These are phyloP conservation scores for Bromus sterilis DNA, from an alignment of 176 grass and related monocot genomes.

Conservation along the genomic window DNA sequence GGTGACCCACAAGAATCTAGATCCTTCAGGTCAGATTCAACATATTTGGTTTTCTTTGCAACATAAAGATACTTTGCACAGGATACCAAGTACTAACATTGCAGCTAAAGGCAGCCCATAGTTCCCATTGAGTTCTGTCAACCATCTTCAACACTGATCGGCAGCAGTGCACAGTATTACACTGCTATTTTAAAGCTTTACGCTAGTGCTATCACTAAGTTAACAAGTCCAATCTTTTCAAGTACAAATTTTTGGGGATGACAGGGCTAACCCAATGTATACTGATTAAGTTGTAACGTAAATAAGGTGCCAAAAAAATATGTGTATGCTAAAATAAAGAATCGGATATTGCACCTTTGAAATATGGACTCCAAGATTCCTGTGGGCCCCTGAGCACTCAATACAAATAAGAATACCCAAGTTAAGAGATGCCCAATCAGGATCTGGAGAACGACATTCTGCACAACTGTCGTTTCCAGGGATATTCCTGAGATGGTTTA, in stretches of 20 bases:
- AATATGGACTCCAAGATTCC: constrained; percentile 96
- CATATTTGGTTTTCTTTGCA: neutral
- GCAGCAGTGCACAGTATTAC: neutral
- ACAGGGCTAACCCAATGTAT: neutral
- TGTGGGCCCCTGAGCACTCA: constrained; percentile 91
- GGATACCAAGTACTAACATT: neutral
- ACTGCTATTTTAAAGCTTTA: neutral
- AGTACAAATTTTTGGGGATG: neutral
- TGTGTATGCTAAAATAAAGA: neutral
- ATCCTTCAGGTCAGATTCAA: neutral
- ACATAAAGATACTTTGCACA: constrained; percentile 1
- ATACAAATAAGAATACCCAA: constrained; percentile 94
- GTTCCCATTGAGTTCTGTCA: neutral
- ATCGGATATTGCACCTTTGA: constrained; percentile 57
- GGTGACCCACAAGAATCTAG: neutral
- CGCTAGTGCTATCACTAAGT: neutral
- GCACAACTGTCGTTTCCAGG: constrained; percentile 95
- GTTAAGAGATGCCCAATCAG: constrained; percentile 96
- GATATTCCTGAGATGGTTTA: constrained; percentile 50
- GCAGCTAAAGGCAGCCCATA: neutral
- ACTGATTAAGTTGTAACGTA: neutral
- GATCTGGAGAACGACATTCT: constrained; percentile 75
- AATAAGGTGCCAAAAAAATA: neutral
- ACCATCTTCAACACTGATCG: neutral
- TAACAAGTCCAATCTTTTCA: neutral